Evolutionary conservation across 2,329 filamentous ascomycete species (phyloP), one percentile per base, ranked within the genome.

Genomic region (Aspergillus floridensis): DNA sequence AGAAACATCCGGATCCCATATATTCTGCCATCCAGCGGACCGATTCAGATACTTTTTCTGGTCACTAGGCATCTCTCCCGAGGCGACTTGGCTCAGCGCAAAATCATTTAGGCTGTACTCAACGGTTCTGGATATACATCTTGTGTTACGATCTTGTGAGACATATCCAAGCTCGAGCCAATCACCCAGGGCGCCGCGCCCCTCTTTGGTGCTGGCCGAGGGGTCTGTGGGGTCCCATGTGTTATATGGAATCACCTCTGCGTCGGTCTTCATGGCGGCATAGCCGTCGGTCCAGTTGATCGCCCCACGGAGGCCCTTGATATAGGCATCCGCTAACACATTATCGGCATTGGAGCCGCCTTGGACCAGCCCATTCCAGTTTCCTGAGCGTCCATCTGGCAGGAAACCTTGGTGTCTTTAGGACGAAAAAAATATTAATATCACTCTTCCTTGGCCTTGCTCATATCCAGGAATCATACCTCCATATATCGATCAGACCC

Each of bases 331-430:
- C 2, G 88, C 88, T 8, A 91, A 81, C 4, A 91, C 83, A 56
- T 89, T 90, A 69, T 91, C 88, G 3, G 84, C 83, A 67, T 91
- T 89, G 2, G 84, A 88, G 4, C 88, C 88, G 14, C 87, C 88
- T 71, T 91, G 88, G 7, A 67, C 59, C 58, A 16, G 84, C 82
- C 48, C 84, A 59, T 89, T 91, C 77, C 78, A 88, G 70, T 89
- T 87, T 2, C 85, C 88, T 0, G 86, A 89, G 19, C 88, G 82
- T 0, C 81, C 88, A 64, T 90, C 87, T 2, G 87, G 86, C 68
- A 88, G 77, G 64, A 82, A 90, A 1, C 86, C 86, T 32, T 86
- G 65, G 44, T 71, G 61, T 56, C 65, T 71, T 32, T 22, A 52
- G n/a, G 12, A 50, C 4, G 26, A 8, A 3, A 7, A 11, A n/a